Percentiles rank a stretch among this genome's conserved stretches.
Conservation (phyloP, 331 rosid genomes). For the Acacia concinna region DNA sequence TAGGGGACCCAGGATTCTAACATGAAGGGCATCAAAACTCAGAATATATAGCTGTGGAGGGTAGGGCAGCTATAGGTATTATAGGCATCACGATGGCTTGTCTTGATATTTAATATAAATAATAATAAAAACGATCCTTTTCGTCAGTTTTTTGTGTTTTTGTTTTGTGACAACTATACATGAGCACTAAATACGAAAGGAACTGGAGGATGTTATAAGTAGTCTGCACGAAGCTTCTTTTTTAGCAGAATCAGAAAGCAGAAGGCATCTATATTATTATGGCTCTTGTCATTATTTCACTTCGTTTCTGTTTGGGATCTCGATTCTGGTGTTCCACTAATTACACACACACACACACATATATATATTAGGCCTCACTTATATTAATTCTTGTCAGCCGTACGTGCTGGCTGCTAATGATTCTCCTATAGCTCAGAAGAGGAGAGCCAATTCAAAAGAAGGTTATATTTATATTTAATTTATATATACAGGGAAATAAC, state of each 20-base stretch:
- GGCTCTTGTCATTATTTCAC: conserved; percentile 22
- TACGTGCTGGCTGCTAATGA: background rate
- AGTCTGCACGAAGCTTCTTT: conserved; percentile 48
- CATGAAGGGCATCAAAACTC: background rate
- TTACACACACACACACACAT: background rate
- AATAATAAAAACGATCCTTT: no score
- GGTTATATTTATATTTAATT: no score
- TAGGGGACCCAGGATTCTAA: background rate
- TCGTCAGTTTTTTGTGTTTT: background rate
- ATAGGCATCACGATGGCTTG: background rate
- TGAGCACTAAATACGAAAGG: conserved; percentile 42
- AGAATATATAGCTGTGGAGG: background rate
- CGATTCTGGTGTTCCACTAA: background rate
- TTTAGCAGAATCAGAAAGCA: conserved; percentile 25
- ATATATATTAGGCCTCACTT: no score
- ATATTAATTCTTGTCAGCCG: background rate
- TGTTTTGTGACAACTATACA: conserved; percentile 10
- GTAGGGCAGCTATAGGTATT: background rate
- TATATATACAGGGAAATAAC: background rate
- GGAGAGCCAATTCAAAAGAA: background rate
- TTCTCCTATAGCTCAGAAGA: background rate
- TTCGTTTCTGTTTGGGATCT: conserved; percentile 22
- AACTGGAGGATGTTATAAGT: conserved; percentile 44
- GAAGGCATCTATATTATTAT: background rate
- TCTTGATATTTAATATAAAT: no score